Evolutionary conservation across 2,329 filamentous ascomycete species (phyloP).

Genomic region (Aplosporella prunicola): DNA sequence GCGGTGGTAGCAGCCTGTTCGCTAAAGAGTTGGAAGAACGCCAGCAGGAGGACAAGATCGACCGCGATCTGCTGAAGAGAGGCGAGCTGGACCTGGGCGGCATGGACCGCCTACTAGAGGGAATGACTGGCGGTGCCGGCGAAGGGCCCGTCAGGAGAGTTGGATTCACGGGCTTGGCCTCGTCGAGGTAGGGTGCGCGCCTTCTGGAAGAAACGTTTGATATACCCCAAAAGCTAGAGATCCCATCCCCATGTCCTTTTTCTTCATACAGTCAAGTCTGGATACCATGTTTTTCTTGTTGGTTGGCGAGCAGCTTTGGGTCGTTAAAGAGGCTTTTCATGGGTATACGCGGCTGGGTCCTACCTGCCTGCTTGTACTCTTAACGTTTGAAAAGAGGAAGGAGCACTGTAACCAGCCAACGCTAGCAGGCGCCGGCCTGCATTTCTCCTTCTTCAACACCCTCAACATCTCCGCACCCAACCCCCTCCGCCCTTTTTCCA

Average conservation of each 20-base stretch:
- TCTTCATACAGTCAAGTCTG: no score
- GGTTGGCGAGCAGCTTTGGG: no score
- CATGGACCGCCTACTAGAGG: constrained; percentile 37
- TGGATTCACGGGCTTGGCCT: constrained; percentile 10
- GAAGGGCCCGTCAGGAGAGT: constrained; percentile 4
- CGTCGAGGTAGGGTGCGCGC: constrained; percentile 1
- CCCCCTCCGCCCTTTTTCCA: not conserved
- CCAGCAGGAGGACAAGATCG: constrained; percentile 22
- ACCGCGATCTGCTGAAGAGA: constrained; percentile 34
- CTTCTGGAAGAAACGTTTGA: not conserved
- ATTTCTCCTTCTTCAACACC: not conserved
- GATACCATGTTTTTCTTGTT: no score
- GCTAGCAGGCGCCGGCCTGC: no score
- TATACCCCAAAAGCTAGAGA: constrained; percentile 1
- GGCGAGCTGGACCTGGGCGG: constrained; percentile 40
- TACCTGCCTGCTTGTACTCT: no score
- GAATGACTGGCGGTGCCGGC: constrained; percentile 14
- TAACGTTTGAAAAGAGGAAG: no score
- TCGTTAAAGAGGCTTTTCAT: no score
- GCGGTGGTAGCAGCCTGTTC: constrained; percentile 22
- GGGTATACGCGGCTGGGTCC: no score
- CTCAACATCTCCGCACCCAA: no score
- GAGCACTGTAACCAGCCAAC: no score
- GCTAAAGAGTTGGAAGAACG: constrained; percentile 22
- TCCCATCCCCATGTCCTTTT: not conserved